These are phyloP conservation scores for Ophiostoma sp. DNA, from an alignment of 2,329 filamentous ascomycete species.

Conservation along the genomic window DNA sequence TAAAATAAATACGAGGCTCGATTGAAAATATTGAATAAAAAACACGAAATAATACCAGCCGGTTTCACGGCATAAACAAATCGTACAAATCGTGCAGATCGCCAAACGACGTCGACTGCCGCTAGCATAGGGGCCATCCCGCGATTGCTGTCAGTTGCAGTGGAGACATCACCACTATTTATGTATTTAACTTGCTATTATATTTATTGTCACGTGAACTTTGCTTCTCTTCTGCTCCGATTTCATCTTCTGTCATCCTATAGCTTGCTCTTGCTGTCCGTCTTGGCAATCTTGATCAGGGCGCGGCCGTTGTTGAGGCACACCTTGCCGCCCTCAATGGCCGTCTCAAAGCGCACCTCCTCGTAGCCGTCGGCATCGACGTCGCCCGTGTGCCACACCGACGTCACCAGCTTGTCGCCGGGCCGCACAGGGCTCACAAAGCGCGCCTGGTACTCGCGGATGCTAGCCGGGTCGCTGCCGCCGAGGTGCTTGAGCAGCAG, in stretches of 20 bases:
- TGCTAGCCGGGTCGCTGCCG: slow-evolving; percentile 69
- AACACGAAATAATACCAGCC: not conserved
- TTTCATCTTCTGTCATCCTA: slow-evolving; percentile 33
- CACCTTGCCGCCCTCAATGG: slow-evolving; percentile 74
- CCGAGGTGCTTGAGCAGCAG: slow-evolving; percentile 68
- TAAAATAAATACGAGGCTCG: not conserved
- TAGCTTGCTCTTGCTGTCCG: slow-evolving; percentile 54
- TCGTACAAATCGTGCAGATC: not conserved
- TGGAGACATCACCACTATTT: slow-evolving; percentile 8
- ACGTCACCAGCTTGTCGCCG: slow-evolving; percentile 73
- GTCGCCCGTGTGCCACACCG: slow-evolving; percentile 74
- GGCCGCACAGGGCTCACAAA: slow-evolving; percentile 82
- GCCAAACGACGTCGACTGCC: not conserved
- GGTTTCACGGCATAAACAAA: not conserved
- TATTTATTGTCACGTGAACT: slow-evolving; percentile 11
- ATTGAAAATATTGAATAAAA: not conserved
- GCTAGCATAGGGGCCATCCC: slow-evolving; percentile 2
- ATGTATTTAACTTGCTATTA: slow-evolving; percentile 2
- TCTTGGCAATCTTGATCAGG: slow-evolving; percentile 59
- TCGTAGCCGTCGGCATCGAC: slow-evolving; percentile 78
- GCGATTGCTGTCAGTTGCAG: not conserved
- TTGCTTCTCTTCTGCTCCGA: not conserved
- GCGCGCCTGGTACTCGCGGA: slow-evolving; percentile 83
- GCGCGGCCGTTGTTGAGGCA: slow-evolving; percentile 83
- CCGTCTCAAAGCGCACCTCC: slow-evolving; percentile 75